These are phyloP conservation scores for Candida pini DNA, from an alignment of 805 yeast genomes.

Conservation along the genomic window DNA sequence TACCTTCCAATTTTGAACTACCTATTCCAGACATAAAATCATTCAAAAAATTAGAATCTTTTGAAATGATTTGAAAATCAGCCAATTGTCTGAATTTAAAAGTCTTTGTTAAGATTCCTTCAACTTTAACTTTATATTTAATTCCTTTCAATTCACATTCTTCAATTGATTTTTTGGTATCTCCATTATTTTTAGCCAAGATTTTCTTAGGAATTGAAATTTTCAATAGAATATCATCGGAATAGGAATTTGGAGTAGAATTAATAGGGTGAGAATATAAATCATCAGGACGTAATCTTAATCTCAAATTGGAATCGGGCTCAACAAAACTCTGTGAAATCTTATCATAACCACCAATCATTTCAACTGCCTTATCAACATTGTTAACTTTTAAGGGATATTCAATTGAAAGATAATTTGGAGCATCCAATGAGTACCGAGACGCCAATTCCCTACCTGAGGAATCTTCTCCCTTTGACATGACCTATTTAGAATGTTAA, in stretches of 20 bases:
- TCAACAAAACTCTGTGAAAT: conserved; percentile 38
- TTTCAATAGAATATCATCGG: conserved; percentile 55
- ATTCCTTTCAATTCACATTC: conserved; percentile 28
- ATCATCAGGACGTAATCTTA: conserved; percentile 30
- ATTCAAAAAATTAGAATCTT: conserved; percentile 45
- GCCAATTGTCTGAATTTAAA: conserved; percentile 80
- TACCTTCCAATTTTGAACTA: conserved; percentile 35
- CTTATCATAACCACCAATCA: conserved; percentile 59
- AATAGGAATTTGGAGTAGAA: conserved; percentile 39
- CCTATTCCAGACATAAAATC: conserved; percentile 36
- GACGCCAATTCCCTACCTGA: conserved; percentile 14
- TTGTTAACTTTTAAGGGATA: conserved; percentile 69
- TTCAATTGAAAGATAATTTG: conserved; percentile 71
- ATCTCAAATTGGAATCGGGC: conserved; percentile 23
- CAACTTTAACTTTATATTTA: conserved; percentile 46
- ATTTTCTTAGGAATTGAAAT: conserved; percentile 54
- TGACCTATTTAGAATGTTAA: no score
- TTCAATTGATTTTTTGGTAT: conserved; percentile 38
- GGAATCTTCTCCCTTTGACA: no score
- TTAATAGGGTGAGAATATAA: conserved; percentile 54
- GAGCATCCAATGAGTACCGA: conserved; percentile 57
- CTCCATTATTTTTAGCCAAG: conserved; percentile 35
- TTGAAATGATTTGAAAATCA: conserved; percentile 75
- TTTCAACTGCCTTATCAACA: conserved; percentile 52
- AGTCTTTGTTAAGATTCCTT: conserved; percentile 61